Evolutionary conservation across 805 yeast species (phyloP).

Genomic region (Schwanniomyces pseudopolymorphus): DNA sequence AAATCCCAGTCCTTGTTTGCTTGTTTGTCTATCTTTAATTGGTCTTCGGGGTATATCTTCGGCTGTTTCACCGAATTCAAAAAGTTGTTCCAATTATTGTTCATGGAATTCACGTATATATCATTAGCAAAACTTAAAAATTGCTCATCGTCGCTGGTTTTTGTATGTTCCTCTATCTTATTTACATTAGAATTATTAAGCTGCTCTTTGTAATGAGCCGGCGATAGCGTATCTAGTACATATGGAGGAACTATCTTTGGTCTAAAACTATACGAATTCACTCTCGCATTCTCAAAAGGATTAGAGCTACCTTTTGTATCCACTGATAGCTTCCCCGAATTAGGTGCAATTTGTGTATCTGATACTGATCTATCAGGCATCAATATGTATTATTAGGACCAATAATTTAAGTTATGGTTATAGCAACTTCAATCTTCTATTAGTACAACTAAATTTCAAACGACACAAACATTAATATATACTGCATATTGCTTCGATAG

Average conservation of each 20-base stretch:
- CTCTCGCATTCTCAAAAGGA: slow-evolving; percentile 27
- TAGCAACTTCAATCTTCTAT: background rate
- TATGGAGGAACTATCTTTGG: slow-evolving; percentile 57
- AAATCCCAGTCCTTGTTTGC: slow-evolving; percentile 41
- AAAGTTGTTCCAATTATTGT: slow-evolving; percentile 53
- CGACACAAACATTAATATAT: background rate
- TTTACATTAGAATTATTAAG: slow-evolving; percentile 30
- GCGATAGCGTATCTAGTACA: slow-evolving; percentile 56
- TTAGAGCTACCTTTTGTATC: slow-evolving; percentile 5
- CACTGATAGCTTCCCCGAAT: slow-evolving; percentile 4
- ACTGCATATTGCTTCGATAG: background rate
- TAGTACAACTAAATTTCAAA: background rate
- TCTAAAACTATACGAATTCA: slow-evolving; percentile 32
- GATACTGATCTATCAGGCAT: background rate
- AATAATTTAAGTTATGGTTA: background rate
- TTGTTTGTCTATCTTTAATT: slow-evolving; percentile 22
- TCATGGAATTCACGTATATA: slow-evolving; percentile 35
- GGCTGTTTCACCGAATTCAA: slow-evolving; percentile 48
- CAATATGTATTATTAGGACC: background rate
- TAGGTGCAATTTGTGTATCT: background rate
- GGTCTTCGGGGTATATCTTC: slow-evolving; percentile 32
- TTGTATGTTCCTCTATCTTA: slow-evolving; percentile 9
- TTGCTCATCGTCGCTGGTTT: slow-evolving; percentile 26
- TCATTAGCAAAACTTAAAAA: slow-evolving; percentile 37
- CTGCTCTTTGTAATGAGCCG: slow-evolving; percentile 41